Evolutionary conservation across 768 basidiomycete genomes (phyloP), one percentile per base, ranked within the genome.

Genomic region (Antrodiella citrinella): DNA sequence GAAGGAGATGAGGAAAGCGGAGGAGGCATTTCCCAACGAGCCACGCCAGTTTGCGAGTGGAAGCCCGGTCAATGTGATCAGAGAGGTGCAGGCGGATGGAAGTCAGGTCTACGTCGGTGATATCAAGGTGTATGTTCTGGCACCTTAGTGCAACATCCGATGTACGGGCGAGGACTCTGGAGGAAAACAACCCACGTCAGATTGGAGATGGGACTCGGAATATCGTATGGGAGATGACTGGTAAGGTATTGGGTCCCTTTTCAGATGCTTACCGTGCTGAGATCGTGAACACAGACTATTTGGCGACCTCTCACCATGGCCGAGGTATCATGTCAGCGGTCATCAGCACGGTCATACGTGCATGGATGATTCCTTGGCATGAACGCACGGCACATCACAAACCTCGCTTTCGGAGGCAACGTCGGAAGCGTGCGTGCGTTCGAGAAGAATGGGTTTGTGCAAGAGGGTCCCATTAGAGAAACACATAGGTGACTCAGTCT

Each of bases 291-390:
- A n/a, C 57, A 84, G 85, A 84, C 59, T 85, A 73, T 53, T 63
- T 87, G 39, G 74, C 72, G 4, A 70, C 77, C 13, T 75, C 73
- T 25, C 76, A 84, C 58, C 84, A 86, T 51, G 72, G 83, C 25
- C 71, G 67, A 55, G 84, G 86, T 0, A 86, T 89, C 53, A 88
- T 88, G 87, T 75, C 76, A 19, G 78, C 76, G 15, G 83, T 75
- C 0, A 59, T 89, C 26, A 64, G 64, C 7, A 74, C 73, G 4
- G 45, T 90, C 26, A 47, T 88, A 41, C 59, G 73, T 15, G 59
- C 71, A 9, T 86, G 86, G 84, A 77, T 69, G 19, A 68, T 85
- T 40, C 83, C 82, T 1, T 67, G n/a, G 81, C 44, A 84, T 88
- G 85, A 71, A 73, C 0, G 70, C 74, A 4, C 71, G 71, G 7